Conservation (phyloP, 352 stramenopile species). For the Aphanomyces cochlioides region DNA sequence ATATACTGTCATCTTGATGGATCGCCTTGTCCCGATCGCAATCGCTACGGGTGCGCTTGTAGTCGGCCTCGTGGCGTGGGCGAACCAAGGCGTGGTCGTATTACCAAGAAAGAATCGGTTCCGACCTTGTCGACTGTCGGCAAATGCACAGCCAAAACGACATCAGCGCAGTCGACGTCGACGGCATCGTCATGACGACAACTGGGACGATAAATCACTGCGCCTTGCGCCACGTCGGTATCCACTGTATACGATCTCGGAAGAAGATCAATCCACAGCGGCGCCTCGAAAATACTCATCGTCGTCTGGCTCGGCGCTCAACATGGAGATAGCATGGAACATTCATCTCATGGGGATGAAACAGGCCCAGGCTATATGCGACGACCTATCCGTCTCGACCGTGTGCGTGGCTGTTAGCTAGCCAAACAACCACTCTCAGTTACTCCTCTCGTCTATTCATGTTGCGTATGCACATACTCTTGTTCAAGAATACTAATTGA, state of each 20-base stretch:
- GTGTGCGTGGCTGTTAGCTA: constrained; percentile 6
- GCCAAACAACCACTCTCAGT: neutral
- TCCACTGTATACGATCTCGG: constrained; percentile 5
- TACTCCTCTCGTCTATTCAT: neutral
- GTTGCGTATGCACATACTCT: neutral
- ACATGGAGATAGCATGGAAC: constrained; percentile 22
- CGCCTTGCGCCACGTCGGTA: constrained; percentile 8
- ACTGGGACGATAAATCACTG: neutral
- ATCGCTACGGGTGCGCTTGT: neutral
- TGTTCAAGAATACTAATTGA: neutral
- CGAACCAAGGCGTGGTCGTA: neutral
- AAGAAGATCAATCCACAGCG: neutral
- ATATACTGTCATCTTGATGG: neutral
- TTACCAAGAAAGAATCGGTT: neutral
- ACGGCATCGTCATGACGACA: neutral
- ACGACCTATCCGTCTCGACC: neutral
- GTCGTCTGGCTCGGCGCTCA: neutral
- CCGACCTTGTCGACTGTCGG: neutral
- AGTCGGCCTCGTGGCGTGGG: neutral
- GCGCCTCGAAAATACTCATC: neutral
- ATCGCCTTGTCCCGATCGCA: neutral
- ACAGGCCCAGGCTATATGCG: neutral
- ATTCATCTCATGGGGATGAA: constrained; percentile 10
- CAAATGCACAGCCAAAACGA: neutral
- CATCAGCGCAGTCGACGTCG: neutral